Evolutionary conservation across 2,329 filamentous ascomycete species (phyloP), one percentile per base, ranked within the genome.

Genomic region (Clonostachys chloroleuca): DNA sequence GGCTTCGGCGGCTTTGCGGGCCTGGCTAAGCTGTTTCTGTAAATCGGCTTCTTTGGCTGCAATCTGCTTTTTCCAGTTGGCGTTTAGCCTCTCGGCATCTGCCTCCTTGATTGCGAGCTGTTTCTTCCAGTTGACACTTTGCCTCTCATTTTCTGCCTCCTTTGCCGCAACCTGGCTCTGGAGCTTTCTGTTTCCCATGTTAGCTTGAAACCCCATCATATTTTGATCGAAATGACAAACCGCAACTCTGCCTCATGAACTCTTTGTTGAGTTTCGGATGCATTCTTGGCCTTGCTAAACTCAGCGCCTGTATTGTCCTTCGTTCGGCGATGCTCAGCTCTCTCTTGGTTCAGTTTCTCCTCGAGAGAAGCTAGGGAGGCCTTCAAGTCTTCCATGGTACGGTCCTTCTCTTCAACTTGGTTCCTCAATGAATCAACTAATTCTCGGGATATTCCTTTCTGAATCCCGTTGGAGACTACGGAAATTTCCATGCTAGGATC

Each of bases 401-500:
- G 66, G 18, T 83, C 83, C 52, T 86, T 89, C 50, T 92, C 85
- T 50, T 87, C 84, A 1, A 95, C 66, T 60, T 96, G 86, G 5
- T 77, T 76, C 44, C 89, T 83, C 34, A 99, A 72, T 2, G 87
- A 86, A 63, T 99, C 94, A 5, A 99, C 88, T 36, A 97, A 73
- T 58, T 97, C 90, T 39, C 92, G 81, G n/a, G 95, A 96, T 36
- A 99, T 87, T 5, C 92, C 92, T 58, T 92, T 92, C 55, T 94
- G 85, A 12, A 92, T 72, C 0, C 88, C 89, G 59, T 92, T 90
- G 40, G 84, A 78, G 48, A 91, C 75, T 12, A 94, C 80, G 0
- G 90, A 86, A 24, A 95, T 84, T 62, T 99, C 94, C 51, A 95
- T 74, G 2, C 86, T 89, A 1, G 94, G 94, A 52, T 96, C 89